Percentiles rank a stretch among this genome's conserved stretches.
These are phyloP conservation scores for Phialophora chinensis DNA, from an alignment of 2,329 filamentous ascomycete genomes.

Conservation along the genomic window DNA sequence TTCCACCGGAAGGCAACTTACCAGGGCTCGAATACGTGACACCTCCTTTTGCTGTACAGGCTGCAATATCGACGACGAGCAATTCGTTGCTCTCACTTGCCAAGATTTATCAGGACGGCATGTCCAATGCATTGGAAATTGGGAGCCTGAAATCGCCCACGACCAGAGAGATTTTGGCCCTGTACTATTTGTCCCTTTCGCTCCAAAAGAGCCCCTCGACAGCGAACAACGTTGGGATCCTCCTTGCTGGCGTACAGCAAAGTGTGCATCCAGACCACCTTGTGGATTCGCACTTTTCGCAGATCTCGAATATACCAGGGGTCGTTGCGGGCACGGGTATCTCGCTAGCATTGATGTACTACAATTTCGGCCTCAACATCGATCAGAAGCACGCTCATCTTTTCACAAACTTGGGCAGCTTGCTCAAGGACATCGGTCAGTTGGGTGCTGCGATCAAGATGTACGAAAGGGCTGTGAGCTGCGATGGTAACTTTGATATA, in stretches of 20 bases:
- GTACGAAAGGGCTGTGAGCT: conserved; percentile 93
- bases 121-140: conserved; percentile 62
- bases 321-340: conserved; percentile 85
- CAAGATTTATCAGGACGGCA: conserved; percentile 97
- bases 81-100: conserved; percentile 93
- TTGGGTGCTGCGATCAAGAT: conserved; percentile 90
- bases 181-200: conserved; percentile 94
- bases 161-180: conserved; percentile 87
- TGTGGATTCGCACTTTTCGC: conserved; percentile 40
- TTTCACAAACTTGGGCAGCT: conserved; percentile 92
- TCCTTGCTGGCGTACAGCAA: conserved; percentile 93
- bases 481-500: conserved; percentile 95
- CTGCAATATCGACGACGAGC: conserved; percentile 89
- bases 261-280: conserved; percentile 51
- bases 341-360: conserved; percentile 86
- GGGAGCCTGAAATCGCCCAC: conserved; percentile 70
- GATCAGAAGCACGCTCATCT: conserved; percentile 92
- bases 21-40: conserved; percentile 78
- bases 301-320: conserved; percentile 61
- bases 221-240: conserved; percentile 95
- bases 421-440: conserved; percentile 95
- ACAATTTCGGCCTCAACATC: conserved; percentile 88
- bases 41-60: conserved; percentile 73
- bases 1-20: conserved; percentile 74
- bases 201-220: conserved; percentile 96